These are phyloP conservation scores for Scorias spongiosa DNA, from an alignment of 2,329 filamentous ascomycete genomes.

Conservation along the genomic window DNA sequence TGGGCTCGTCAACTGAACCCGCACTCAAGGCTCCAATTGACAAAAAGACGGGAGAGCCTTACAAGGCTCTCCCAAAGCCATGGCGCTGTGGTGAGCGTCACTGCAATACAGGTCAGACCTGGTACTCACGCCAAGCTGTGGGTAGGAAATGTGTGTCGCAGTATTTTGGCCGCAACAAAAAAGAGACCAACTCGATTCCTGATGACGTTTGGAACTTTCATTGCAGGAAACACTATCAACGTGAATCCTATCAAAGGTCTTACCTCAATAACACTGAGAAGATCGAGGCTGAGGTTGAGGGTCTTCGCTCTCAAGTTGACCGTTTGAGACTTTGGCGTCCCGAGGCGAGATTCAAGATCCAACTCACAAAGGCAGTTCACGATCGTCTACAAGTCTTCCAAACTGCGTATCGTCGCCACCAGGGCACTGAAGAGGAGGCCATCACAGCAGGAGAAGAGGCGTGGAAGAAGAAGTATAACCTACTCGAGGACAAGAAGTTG, in stretches of 20 bases:
- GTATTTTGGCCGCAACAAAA: conserved; percentile 71
- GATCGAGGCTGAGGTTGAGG: not conserved
- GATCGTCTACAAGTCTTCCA: conserved; percentile 11
- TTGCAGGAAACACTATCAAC: conserved; percentile 74
- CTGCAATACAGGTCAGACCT: conserved; percentile 5
- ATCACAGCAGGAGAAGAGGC: conserved; percentile 5
- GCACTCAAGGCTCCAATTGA: not conserved
- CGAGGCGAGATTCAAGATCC: conserved; percentile 14
- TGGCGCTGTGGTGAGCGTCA: conserved; percentile 7
- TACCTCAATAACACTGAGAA: not conserved
- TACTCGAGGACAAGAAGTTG: conserved; percentile 3
- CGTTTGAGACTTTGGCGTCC: conserved; percentile 15
- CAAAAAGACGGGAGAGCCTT: not conserved
- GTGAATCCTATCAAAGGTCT: conserved; percentile 20
- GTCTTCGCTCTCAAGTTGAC: not conserved
- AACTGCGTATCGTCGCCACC: conserved; percentile 7
- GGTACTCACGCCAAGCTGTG: conserved; percentile 1
- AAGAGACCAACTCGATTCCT: conserved; percentile 56
- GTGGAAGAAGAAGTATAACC: conserved; percentile 6
- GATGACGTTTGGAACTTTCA: conserved; percentile 56
- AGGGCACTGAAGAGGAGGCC: conserved; percentile 5
- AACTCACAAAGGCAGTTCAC: conserved; percentile 12
- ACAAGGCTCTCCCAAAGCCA: not conserved
- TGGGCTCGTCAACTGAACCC: not conserved
- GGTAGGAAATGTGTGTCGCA: conserved; percentile 63